Conservation (phyloP, 352 stramenopile genomes). For the Peronospora tabacina region DNA sequence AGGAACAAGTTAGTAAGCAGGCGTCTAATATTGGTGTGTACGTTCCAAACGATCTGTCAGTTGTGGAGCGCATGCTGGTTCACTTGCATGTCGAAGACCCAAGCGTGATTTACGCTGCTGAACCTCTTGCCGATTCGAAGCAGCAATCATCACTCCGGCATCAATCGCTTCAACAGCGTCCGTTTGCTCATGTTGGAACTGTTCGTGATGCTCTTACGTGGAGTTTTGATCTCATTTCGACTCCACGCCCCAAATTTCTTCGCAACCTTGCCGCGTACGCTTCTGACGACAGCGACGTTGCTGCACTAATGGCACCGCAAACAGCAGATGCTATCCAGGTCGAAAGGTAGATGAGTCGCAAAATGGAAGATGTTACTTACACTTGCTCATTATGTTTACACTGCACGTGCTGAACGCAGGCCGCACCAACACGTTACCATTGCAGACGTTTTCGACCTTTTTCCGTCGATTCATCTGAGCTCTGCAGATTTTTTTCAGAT, state of each 20-base stretch:
- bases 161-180: conserved; percentile 21
- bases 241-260: conserved; percentile 52
- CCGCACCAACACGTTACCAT: conserved; percentile 40
- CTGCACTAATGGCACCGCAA: conserved; percentile 37
- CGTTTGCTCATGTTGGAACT: conserved; percentile 49
- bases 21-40: conserved; percentile 78
- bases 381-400: background rate
- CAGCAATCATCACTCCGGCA: conserved; percentile 15
- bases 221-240: conserved; percentile 66
- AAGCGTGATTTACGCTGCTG: conserved; percentile 38
- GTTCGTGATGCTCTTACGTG: conserved; percentile 67
- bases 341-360: conserved; percentile 24
- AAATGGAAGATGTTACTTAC: background rate
- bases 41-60: conserved; percentile 44
- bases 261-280: conserved; percentile 52
- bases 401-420: conserved; percentile 5
- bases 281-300: conserved; percentile 43
- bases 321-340: conserved; percentile 39
- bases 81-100: conserved; percentile 44
- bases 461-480: conserved; percentile 53
- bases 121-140: conserved; percentile 11
- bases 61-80: conserved; percentile 46
- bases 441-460: conserved; percentile 57
- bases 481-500: conserved; percentile 66
- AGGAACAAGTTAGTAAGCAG: conserved; percentile 40